Base-by-base conservation (phyloP, 1,284 basidiomycete genomes). In the Tilletia walkeri region DNA sequence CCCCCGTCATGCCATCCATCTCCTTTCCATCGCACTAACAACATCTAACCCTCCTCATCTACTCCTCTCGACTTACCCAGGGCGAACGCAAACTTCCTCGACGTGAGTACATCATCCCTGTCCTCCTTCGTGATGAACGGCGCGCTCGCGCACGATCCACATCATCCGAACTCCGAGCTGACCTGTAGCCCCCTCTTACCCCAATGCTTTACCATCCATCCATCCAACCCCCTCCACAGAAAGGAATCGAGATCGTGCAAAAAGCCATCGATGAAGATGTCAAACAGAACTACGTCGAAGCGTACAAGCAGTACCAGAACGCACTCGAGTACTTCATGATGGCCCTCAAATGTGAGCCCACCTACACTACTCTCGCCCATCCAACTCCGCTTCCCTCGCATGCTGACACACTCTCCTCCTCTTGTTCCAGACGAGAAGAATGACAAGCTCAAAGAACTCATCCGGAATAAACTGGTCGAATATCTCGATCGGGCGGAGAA, bases 311-410 rank as follows among this genome's bases (percentile, higher is more conserved):
- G 77, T 85, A 82, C 70, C 91, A 92, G 86, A 96, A 98, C 87
- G 89, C 93, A 3, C 88, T 99, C 71, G 95, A 99, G 84, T 99
- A 96, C 85, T 99, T 99, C 85, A 94, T 98, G 91, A 91, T 98
- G 85, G 89, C 89, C 4, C 87, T 90, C 85, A 92, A 91, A 84
- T 92, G 89, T 91, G 74, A 73, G 88, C 85, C 12, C 36, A 7
- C 45, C 7, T 38, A n/a, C 39, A 38, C 30, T 14, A 2, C 20
- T 36, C 67, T 68, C 18, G 65, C 50, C 0, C 16, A 20, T 38
- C 47, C 47, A 14, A 34, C 47, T 20, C 49, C 49, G 12, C 16
- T 41, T 36, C n/a, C 47, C 34, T 14, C 14, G 41, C 59, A 38
- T 63, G 16, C 59, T 63, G 59, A n/a, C 24, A 24, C 61, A 16